A percentile compares a stretch with the other conserved stretches of the same genome.
Evolutionary conservation across 345 rosid species (phyloP).

Genomic region (Moricandia arvensis): DNA sequence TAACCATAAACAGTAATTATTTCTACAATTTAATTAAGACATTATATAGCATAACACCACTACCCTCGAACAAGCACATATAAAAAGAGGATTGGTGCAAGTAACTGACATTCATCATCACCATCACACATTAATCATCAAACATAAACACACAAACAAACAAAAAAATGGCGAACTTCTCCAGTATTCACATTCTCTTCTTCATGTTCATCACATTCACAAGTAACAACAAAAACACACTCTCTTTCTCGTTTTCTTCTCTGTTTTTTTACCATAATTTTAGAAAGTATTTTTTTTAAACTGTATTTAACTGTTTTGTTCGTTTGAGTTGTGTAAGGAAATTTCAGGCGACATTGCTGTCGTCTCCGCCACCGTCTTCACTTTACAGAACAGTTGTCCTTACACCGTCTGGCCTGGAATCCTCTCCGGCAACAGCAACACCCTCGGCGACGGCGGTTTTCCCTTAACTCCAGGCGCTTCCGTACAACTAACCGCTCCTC

Average conservation of each 20-base stretch:
- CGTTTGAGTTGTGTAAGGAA: not conserved
- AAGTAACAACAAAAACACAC: constrained; percentile 15
- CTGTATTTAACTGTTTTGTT: not conserved
- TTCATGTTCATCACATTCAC: constrained; percentile 13
- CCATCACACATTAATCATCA: not conserved
- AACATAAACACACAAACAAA: not conserved
- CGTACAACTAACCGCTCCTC: constrained; percentile 57
- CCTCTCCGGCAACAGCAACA: constrained; percentile 60
- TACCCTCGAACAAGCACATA: constrained; percentile 9
- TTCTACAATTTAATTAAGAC: not conserved
- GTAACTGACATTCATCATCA: constrained; percentile 12
- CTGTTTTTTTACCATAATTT: too few relatives aligned
- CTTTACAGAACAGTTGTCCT: constrained; percentile 64
- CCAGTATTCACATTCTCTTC: not conserved
- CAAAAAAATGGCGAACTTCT: constrained; percentile 19
- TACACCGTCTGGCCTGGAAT: constrained; percentile 90
- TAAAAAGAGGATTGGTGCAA: constrained; percentile 11
- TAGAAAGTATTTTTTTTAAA: too few relatives aligned
- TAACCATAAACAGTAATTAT: not conserved
- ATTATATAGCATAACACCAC: not conserved
- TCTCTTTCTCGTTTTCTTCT: not conserved
- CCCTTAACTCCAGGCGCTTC: constrained; percentile 52
- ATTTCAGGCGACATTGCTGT: constrained; percentile 22
- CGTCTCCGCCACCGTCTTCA: constrained; percentile 58
- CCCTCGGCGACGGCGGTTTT: constrained; percentile 75